Conservation (phyloP, 1,139 yeast genomes). For the Kurtzmaniella natalensis region DNA sequence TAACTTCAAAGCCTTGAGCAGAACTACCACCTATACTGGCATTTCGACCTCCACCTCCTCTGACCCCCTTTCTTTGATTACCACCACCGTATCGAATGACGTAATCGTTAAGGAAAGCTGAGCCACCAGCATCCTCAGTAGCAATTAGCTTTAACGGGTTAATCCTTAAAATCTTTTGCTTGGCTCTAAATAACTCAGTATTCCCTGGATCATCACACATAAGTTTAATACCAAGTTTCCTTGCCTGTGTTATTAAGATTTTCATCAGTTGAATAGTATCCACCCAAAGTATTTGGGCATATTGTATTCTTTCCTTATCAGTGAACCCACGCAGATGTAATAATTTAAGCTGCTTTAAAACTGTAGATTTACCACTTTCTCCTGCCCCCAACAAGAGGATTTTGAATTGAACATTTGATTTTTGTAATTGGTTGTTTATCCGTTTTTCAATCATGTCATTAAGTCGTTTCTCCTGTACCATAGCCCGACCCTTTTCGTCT, state of each 20-base stretch:
- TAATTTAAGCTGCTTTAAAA: conserved; percentile 85
- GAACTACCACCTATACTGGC: conserved; percentile 17
- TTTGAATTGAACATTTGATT: conserved; percentile 50
- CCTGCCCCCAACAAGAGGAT: conserved; percentile 86
- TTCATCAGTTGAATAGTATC: conserved; percentile 90
- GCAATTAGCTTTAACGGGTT: conserved; percentile 61
- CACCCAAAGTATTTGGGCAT: conserved; percentile 89
- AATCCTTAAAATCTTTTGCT: conserved; percentile 49
- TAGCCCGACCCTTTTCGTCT: conserved; percentile 20
- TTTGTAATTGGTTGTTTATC: conserved; percentile 49
- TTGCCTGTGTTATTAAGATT: conserved; percentile 67
- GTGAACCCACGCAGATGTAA: conserved; percentile 85
- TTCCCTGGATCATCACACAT: conserved; percentile 55
- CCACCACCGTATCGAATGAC: conserved; percentile 55
- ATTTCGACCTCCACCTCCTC: conserved; percentile 15
- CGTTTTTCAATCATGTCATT: conserved; percentile 69
- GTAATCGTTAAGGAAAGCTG: conserved; percentile 58
- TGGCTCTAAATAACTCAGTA: conserved; percentile 36
- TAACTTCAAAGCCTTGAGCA: conserved; percentile 9
- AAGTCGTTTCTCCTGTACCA: conserved; percentile 44
- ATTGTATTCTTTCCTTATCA: conserved; percentile 73
- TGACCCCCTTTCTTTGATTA: conserved; percentile 43
- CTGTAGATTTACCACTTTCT: conserved; percentile 94
- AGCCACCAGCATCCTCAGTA: conserved; percentile 67
- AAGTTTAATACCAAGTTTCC: conserved; percentile 54